Conservation (phyloP, 768 basidiomycete genomes). For the Pulveroboletus ravenelii region DNA sequence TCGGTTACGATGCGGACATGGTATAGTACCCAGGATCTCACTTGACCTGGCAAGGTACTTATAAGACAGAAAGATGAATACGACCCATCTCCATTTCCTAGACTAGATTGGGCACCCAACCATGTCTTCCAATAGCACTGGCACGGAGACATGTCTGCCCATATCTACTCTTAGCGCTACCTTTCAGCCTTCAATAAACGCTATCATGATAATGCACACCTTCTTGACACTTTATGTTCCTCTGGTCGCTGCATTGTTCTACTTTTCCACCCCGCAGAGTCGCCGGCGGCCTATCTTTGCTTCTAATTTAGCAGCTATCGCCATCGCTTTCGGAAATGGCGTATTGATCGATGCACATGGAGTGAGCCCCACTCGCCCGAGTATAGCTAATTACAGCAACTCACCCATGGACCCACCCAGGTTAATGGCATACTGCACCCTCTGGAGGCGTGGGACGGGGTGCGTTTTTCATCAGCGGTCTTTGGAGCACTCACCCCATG, state of each 20-base stretch:
- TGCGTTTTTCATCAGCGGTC: background rate
- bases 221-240: slow-evolving; percentile 19
- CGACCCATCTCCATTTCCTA: background rate
- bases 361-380: slow-evolving; percentile 1
- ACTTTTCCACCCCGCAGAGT: slow-evolving; percentile 18
- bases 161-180: background rate
- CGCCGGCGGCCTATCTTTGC: slow-evolving; percentile 17
- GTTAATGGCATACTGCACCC: slow-evolving; percentile 23
- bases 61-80: background rate
- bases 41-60: background rate
- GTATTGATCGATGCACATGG: slow-evolving; percentile 6
- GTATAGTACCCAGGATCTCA: background rate
- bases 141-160: background rate
- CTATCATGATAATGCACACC: slow-evolving; percentile 22
- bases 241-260: slow-evolving; percentile 16
- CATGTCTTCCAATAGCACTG: slow-evolving; percentile 6
- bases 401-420: slow-evolving; percentile 5
- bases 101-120: background rate
- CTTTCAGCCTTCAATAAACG: slow-evolving; percentile 9
- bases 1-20: no score
- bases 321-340: slow-evolving; percentile 12
- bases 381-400: background rate
- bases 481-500: background rate
- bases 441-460: slow-evolving; percentile 3
- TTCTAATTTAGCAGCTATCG: slow-evolving; percentile 12